A percentile compares a stretch with the other conserved stretches of the same genome.
Evolutionary conservation across 169 alveolate species (phyloP).

Genomic region (Amoebophrya sp.): DNA sequence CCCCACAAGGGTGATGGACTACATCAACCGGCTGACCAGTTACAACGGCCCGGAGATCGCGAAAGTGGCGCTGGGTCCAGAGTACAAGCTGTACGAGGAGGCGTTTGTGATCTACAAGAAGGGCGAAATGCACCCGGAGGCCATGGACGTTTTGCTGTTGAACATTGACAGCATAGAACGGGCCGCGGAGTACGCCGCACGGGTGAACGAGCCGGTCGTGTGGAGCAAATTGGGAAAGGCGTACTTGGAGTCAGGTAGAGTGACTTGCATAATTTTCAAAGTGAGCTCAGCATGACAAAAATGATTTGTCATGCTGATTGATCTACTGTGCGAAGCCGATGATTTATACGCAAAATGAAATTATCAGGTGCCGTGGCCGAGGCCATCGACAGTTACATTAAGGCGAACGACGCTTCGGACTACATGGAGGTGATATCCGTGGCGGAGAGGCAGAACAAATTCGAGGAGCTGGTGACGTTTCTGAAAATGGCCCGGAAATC

Average conservation of each 20-base stretch:
- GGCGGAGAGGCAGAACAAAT: constrained; percentile 53
- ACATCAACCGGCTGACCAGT: constrained; percentile 91
- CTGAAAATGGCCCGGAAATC: constrained; percentile 82
- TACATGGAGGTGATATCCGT: constrained; percentile 57
- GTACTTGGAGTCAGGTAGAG: constrained; percentile 64
- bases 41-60: constrained; percentile 95
- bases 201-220: constrained; percentile 55
- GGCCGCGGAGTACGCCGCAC: constrained; percentile 56
- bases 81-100: constrained; percentile 82
- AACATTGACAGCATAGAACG: constrained; percentile 58
- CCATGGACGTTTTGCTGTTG: constrained; percentile 84
- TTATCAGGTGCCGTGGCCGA: constrained; percentile 68
- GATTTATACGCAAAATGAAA: too few species aligned
- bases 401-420: constrained; percentile 81
- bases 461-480: constrained; percentile 72
- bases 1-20: constrained; percentile 78
- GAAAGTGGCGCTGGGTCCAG: constrained; percentile 74
- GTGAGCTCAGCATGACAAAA: too few species aligned
- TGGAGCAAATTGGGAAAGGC: constrained; percentile 96
- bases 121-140: constrained; percentile 79
- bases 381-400: constrained; percentile 89
- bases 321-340: too few species aligned
- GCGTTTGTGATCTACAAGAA: constrained; percentile 88
- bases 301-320: too few species aligned
- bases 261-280: too few species aligned